A percentile compares a stretch with the other conserved stretches of the same genome.
Evolutionary conservation across 2,329 filamentous ascomycete species (phyloP).

Genomic region (Colletotrichum tanaceti): DNA sequence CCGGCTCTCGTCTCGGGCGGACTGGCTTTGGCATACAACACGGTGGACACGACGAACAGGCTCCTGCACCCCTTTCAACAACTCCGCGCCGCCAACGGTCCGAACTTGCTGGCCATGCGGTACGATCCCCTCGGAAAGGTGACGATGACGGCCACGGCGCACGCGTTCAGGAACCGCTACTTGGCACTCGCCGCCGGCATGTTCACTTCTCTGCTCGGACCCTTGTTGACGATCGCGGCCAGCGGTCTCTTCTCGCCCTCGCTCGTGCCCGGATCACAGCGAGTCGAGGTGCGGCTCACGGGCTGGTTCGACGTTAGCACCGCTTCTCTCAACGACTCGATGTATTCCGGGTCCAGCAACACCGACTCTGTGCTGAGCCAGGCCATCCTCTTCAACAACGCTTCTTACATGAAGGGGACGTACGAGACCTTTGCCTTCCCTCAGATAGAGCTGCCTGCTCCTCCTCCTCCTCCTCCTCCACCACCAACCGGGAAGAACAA

Average conservation of each 20-base stretch:
- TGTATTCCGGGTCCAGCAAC: background rate
- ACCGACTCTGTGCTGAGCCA: background rate
- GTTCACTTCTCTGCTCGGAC: background rate
- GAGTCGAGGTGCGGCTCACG: background rate
- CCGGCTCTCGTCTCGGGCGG: background rate
- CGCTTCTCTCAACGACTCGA: background rate
- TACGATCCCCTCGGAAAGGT: background rate
- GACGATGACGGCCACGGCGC: background rate
- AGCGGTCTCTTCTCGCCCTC: background rate
- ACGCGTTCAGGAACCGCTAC: background rate
- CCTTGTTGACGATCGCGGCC: background rate
- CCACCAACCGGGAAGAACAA: background rate
- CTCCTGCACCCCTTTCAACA: conserved; percentile 4
- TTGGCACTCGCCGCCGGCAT: background rate
- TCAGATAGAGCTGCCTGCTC: background rate
- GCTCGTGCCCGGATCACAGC: background rate
- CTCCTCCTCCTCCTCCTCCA: too few species aligned
- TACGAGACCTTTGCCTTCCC: background rate
- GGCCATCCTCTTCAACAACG: conserved; percentile 10
- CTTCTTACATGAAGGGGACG: background rate
- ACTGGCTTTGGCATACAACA: background rate
- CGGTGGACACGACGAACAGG: background rate
- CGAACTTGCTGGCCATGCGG: background rate
- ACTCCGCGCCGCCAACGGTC: background rate
- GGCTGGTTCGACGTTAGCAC: conserved; percentile 10